Percentiles rank a stretch among this genome's conserved stretches.
Evolutionary conservation across 306 rosid species (phyloP).

Genomic region (Calophaca sinica): DNA sequence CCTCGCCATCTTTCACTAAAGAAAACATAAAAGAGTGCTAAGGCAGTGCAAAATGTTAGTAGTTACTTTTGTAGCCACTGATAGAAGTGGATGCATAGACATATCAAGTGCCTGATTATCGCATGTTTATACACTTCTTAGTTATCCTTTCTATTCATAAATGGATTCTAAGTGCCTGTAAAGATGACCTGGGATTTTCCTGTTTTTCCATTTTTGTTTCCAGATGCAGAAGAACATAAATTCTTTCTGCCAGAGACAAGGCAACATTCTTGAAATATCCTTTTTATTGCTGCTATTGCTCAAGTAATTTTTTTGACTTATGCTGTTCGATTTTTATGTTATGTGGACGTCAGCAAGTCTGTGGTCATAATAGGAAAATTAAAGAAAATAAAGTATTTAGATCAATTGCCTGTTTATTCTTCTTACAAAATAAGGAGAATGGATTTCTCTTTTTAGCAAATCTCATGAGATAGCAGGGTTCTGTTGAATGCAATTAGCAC

Average conservation of each 20-base stretch:
- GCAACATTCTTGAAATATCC: neutral
- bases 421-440: neutral
- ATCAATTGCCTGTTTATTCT: neutral
- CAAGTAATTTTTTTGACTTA: neutral
- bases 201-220: neutral
- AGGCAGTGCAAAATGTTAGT: neutral
- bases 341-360: neutral
- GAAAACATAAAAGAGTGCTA: neutral
- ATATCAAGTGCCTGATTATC: slow-evolving; percentile 1
- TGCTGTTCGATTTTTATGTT: slow-evolving; percentile 1
- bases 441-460: too few relatives aligned
- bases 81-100: neutral
- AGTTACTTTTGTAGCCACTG: neutral
- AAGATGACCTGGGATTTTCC: slow-evolving; percentile 4
- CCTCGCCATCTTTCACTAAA: neutral
- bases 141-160: slow-evolving; percentile 6
- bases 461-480: slow-evolving; percentile 1
- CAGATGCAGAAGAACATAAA: slow-evolving; percentile 12
- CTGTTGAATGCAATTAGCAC: neutral
- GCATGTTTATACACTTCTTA: slow-evolving; percentile 8
- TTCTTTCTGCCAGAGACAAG: neutral
- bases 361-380: neutral
- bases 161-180: neutral
- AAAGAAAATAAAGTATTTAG: neutral
- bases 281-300: neutral